phyloP scores from a whole-genome alignment of 345 rosid species.

The Eutrema heterophyllum region DNA sequence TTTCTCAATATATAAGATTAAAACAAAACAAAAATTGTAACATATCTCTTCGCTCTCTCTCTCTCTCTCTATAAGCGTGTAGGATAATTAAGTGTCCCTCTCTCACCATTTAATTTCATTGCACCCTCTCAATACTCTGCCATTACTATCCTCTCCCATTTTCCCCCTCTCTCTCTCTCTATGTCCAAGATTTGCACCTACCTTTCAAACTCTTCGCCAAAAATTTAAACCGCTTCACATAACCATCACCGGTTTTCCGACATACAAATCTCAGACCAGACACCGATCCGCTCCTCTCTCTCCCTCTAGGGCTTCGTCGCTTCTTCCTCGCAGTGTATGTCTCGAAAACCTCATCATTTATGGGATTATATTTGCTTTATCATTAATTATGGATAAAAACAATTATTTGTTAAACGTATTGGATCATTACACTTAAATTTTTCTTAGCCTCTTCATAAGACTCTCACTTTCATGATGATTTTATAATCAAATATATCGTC shows the following conservation, averaged over 20 bases:
- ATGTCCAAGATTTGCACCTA: slow-evolving; percentile 27
- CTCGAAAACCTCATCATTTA: not conserved
- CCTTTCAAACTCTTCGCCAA: slow-evolving; percentile 25
- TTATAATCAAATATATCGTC: not conserved
- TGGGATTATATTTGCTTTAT: not conserved
- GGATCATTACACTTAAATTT: not conserved
- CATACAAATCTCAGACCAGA: slow-evolving; percentile 4
- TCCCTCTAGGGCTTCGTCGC: not conserved
- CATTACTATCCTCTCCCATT: slow-evolving; percentile 21
- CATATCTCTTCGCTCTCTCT: not conserved
- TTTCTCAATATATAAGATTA: not conserved
- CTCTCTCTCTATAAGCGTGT: slow-evolving; percentile 19
- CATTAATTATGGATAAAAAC: not conserved
- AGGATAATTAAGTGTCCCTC: slow-evolving; percentile 30
- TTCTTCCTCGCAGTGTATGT: slow-evolving; percentile 13
- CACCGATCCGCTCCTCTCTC: not conserved
- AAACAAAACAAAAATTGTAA: not conserved
- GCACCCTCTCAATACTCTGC: slow-evolving; percentile 32
- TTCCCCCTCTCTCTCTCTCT: not conserved
- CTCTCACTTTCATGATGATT: slow-evolving; percentile 13
- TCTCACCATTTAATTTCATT: slow-evolving; percentile 33
- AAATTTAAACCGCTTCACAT: not conserved
- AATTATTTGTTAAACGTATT: not conserved
- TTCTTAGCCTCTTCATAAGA: not conserved
- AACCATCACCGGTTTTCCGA: slow-evolving; percentile 15